Evolutionary conservation across 176 grass and related monocot genomes (phyloP).

Genomic region (Rhynchospora tenuis): DNA sequence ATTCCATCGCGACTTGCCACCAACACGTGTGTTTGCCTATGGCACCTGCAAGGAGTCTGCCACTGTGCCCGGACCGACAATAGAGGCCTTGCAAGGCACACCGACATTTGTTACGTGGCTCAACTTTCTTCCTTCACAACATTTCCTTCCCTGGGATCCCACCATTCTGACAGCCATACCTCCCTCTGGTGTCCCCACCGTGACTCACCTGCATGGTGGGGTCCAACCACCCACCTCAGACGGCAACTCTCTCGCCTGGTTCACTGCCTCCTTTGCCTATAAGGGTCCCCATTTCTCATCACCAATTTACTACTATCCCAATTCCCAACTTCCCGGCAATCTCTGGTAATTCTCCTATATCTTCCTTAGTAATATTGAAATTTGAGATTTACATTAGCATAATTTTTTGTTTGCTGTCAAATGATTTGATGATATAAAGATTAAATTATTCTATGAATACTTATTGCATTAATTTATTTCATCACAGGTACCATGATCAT

Average conservation of each 20-base stretch:
- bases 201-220: slow-evolving; percentile 88
- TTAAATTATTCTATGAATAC: too few relatives aligned
- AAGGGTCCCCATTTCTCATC: slow-evolving; percentile 38
- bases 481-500: slow-evolving; percentile 20
- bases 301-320: slow-evolving; percentile 44
- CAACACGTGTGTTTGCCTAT: slow-evolving; percentile 55
- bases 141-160: slow-evolving; percentile 58
- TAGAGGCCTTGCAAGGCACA: slow-evolving; percentile 40
- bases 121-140: slow-evolving; percentile 48
- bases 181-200: slow-evolving; percentile 48
- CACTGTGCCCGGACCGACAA: slow-evolving; percentile 68
- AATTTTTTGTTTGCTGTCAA: not conserved
- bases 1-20: slow-evolving; percentile 73
- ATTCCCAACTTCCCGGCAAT: slow-evolving; percentile 37
- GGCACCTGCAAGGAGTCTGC: slow-evolving; percentile 30
- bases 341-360: slow-evolving; percentile 3
- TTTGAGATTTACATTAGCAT: not conserved
- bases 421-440: not conserved
- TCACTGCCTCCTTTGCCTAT: slow-evolving; percentile 36
- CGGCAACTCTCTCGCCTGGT: slow-evolving; percentile 68
- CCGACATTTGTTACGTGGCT: slow-evolving; percentile 58
- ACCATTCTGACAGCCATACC: slow-evolving; percentile 17
- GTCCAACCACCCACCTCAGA: slow-evolving; percentile 68
- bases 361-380: not conserved
- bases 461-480: not conserved